Evolutionary conservation across 2,329 filamentous ascomycete species (phyloP).

Genomic region (Fusarium sp.): DNA sequence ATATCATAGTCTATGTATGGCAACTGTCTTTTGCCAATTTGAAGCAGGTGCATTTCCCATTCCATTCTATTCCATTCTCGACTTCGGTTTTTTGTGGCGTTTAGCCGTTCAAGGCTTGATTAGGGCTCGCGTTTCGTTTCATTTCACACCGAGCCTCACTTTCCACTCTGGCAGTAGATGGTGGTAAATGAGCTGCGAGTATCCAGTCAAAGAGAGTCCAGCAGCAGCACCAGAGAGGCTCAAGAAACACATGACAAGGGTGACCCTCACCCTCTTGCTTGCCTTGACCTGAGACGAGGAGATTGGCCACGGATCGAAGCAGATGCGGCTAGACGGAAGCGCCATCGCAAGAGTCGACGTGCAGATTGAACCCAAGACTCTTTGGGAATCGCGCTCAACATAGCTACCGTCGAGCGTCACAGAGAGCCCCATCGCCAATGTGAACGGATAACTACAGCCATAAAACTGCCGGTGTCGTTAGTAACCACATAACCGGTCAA

Average conservation of each 20-base stretch:
- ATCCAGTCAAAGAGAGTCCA: not conserved
- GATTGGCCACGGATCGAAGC: constrained; percentile 41
- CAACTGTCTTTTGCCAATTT: constrained; percentile 27
- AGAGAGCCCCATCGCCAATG: constrained; percentile 23
- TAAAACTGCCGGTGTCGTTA: constrained; percentile 21
- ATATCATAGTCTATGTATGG: constrained; percentile 11
- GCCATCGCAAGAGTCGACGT: constrained; percentile 38
- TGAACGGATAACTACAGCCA: not conserved
- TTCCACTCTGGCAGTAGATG: constrained; percentile 5
- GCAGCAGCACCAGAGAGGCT: constrained; percentile 1
- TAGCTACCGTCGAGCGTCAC: constrained; percentile 11
- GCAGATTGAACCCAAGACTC: constrained; percentile 34
- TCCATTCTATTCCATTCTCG: constrained; percentile 21
- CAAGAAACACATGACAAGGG: constrained; percentile 22
- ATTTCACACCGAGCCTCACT: constrained; percentile 22
- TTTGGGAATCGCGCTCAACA: constrained; percentile 31
- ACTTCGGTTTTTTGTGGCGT: constrained; percentile 10
- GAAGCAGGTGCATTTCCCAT: constrained; percentile 28
- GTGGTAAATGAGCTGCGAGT: constrained; percentile 20
- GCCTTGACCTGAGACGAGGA: constrained; percentile 39
- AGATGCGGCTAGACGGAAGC: constrained; percentile 45
- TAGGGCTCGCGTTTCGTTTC: constrained; percentile 24
- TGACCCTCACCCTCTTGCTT: constrained; percentile 34
- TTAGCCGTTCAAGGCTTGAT: constrained; percentile 2
- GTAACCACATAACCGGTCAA: constrained; percentile 12